Percentiles rank a stretch among this genome's conserved stretches.
Conservation (phyloP, 805 yeast species). For the Metschnikowia rubicola region DNA sequence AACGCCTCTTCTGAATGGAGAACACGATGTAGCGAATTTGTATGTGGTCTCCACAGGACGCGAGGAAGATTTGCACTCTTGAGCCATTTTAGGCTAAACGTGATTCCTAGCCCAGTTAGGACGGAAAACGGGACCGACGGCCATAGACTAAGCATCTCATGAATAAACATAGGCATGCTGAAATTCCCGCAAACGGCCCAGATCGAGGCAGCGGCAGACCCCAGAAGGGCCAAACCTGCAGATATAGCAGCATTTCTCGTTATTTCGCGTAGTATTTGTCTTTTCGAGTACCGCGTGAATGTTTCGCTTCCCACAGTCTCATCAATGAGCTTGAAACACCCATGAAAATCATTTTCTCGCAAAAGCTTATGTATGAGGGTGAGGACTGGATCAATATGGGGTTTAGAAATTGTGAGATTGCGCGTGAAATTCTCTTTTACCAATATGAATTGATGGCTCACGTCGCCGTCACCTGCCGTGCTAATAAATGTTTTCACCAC, state of each 20-base stretch:
- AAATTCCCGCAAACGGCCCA: not conserved
- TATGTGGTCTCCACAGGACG: conserved; percentile 38
- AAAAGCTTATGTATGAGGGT: conserved; percentile 12
- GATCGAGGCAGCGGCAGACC: not conserved
- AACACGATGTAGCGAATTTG: conserved; percentile 23
- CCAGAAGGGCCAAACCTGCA: not conserved
- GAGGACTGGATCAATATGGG: conserved; percentile 1
- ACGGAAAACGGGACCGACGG: not conserved
- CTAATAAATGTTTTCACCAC: conserved; percentile 13
- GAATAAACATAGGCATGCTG: not conserved
- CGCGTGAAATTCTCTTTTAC: conserved; percentile 9
- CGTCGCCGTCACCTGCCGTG: conserved; percentile 1
- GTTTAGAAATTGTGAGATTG: not conserved
- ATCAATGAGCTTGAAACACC: conserved; percentile 15
- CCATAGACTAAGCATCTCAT: not conserved
- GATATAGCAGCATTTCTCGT: not conserved
- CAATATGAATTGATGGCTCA: conserved; percentile 10
- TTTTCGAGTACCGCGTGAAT: not conserved
- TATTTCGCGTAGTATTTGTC: too few species aligned
- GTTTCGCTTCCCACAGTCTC: conserved; percentile 7
- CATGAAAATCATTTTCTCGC: conserved; percentile 12
- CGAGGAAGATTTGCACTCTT: conserved; percentile 7
- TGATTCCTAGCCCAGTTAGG: not conserved
- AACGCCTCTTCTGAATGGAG: conserved; percentile 31
- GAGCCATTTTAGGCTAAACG: not conserved